These are phyloP conservation scores for Platanthera guangdongensis DNA, from an alignment of 106 monocot genomes.

Conservation along the genomic window DNA sequence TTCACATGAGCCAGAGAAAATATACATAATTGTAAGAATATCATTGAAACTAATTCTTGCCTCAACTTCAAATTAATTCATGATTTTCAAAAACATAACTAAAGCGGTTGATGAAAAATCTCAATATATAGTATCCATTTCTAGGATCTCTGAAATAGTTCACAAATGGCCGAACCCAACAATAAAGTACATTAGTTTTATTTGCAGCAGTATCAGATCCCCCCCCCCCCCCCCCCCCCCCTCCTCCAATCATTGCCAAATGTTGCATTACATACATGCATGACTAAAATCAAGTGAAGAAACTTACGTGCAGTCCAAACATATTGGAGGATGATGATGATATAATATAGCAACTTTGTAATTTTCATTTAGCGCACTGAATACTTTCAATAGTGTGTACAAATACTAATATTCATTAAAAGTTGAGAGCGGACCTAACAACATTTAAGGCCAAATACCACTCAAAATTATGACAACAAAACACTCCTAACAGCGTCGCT, in stretches of 20 bases:
- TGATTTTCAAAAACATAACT: not conserved
- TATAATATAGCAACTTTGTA: too few species aligned
- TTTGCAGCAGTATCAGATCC: not conserved
- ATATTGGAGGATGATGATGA: not conserved
- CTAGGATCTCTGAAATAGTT: not conserved
- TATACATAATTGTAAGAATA: not conserved
- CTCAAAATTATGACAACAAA: too few species aligned
- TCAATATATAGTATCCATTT: not conserved
- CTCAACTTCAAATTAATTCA: not conserved
- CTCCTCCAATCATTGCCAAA: too few species aligned
- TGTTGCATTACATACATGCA: not conserved
- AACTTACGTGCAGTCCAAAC: constrained; percentile 23
- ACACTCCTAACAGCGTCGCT: too few species aligned
- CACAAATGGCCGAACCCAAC: not conserved
- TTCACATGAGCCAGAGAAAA: not conserved
- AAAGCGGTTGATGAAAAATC: not conserved
- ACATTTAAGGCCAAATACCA: too few species aligned
- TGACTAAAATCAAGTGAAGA: not conserved
- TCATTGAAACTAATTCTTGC: not conserved
- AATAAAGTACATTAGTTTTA: not conserved
- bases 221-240: not conserved
- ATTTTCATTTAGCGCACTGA: too few species aligned
- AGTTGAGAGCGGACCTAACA: too few species aligned
- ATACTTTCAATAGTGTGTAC: too few species aligned
- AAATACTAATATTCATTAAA: too few species aligned